Conservation (phyloP, 768 basidiomycete genomes). For the Phaeotremella skinneri region DNA sequence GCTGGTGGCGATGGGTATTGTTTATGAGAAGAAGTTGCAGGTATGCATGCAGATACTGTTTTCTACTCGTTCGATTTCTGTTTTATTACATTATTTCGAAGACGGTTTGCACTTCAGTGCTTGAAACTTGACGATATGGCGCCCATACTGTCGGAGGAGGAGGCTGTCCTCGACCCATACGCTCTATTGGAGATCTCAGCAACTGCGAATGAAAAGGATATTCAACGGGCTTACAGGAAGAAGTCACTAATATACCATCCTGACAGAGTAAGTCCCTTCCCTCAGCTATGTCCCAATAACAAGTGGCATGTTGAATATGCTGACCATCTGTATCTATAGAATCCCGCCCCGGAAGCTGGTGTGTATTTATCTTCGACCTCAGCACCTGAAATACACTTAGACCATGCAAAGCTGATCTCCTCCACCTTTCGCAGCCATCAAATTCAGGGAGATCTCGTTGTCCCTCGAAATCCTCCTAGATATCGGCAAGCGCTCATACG, state of each 20-base stretch:
- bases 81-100: background rate
- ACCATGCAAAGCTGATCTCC: background rate
- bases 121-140: conserved; percentile 29
- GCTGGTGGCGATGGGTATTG: background rate
- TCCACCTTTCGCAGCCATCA: conserved; percentile 23
- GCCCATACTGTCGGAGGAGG: conserved; percentile 47
- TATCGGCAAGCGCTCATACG: conserved; percentile 37
- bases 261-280: conserved; percentile 35
- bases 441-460: conserved; percentile 44
- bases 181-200: conserved; percentile 25
- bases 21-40: too few species aligned
- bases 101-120: background rate
- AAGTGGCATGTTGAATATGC: conserved; percentile 1
- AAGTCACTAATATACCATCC: conserved; percentile 49
- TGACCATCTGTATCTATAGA: conserved; percentile 11
- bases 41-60: too few species aligned
- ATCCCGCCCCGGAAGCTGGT: conserved; percentile 31
- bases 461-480: conserved; percentile 41
- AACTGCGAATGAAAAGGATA: conserved; percentile 43
- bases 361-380: too few species aligned
- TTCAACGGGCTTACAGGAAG: conserved; percentile 40
- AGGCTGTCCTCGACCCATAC: conserved; percentile 45
- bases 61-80: too few species aligned
- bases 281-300: background rate
- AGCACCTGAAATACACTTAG: background rate